phyloP scores from a whole-genome alignment of 768 basidiomycete species.

The Boletus subparvulus region DNA sequence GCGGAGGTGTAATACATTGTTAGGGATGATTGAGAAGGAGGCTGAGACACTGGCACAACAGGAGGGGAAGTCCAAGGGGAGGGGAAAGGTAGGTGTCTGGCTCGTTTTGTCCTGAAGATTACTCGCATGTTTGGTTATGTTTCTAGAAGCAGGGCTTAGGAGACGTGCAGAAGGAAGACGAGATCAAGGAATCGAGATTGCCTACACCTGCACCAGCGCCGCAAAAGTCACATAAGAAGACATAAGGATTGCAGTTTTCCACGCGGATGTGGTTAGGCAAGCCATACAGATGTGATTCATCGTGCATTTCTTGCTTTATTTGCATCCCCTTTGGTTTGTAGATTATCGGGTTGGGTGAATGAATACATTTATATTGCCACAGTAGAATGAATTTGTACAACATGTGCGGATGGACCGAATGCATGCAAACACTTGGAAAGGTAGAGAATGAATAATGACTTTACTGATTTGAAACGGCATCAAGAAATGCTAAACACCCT shows the following conservation, averaged over 20 bases:
- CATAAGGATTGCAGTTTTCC: constrained; percentile 27
- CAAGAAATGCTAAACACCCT: too few species aligned
- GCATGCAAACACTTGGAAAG: too few species aligned
- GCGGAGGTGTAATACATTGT: constrained; percentile 81
- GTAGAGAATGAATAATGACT: too few species aligned
- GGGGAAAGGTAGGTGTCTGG: constrained; percentile 57
- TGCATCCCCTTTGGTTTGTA: too few species aligned
- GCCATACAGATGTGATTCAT: too few species aligned
- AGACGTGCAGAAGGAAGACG: constrained; percentile 53
- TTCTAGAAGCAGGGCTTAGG: constrained; percentile 71
- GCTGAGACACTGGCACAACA: constrained; percentile 64
- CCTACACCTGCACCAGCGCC: constrained; percentile 57
- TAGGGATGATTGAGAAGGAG: constrained; percentile 93
- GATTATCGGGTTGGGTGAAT: too few species aligned
- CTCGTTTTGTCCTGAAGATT: background rate
- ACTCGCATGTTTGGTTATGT: constrained; percentile 1
- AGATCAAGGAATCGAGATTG: constrained; percentile 54
- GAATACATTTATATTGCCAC: too few species aligned
- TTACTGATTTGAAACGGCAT: too few species aligned
- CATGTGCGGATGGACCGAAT: too few species aligned
- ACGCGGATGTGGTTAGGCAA: too few species aligned
- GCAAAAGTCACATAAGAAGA: constrained; percentile 64
- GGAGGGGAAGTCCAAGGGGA: constrained; percentile 62
- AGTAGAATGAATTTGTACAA: too few species aligned
- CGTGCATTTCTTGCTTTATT: too few species aligned